phyloP scores from a whole-genome alignment of 2,329 filamentous ascomycete genomes.

The Periconia macrospinosa region DNA sequence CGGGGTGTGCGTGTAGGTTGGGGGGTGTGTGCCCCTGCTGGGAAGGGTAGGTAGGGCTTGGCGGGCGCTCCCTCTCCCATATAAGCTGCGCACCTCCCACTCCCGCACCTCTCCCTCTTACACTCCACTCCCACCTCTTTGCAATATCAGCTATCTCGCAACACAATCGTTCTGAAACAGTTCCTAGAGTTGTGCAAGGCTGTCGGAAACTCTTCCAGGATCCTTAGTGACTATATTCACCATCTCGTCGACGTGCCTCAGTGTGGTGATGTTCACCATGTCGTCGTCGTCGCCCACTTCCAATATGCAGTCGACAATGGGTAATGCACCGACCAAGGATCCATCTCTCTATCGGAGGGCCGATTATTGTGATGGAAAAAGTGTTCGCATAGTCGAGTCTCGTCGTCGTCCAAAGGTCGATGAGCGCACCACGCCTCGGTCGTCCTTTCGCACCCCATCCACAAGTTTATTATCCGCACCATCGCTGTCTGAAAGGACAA shows the following conservation, averaged over 20 bases:
- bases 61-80: slow-evolving; percentile 7
- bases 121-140: slow-evolving; percentile 13
- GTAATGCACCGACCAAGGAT: neutral
- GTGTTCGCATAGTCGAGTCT: slow-evolving; percentile 27
- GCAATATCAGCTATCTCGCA: slow-evolving; percentile 9
- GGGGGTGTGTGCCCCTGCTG: slow-evolving; percentile 8
- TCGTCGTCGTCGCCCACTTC: slow-evolving; percentile 15
- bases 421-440: neutral
- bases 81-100: slow-evolving; percentile 18
- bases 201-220: neutral
- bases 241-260: slow-evolving; percentile 3
- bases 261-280: slow-evolving; percentile 20
- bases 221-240: slow-evolving; percentile 1
- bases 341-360: slow-evolving; percentile 21
- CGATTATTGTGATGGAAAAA: slow-evolving; percentile 27
- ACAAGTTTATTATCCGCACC: neutral
- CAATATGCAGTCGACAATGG: neutral
- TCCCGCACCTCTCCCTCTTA: slow-evolving; percentile 18
- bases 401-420: slow-evolving; percentile 19
- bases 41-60: slow-evolving; percentile 16
- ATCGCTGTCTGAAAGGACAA: neutral
- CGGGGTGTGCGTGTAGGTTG: slow-evolving; percentile 6
- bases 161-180: slow-evolving; percentile 11
- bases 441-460: neutral
- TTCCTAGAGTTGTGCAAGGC: slow-evolving; percentile 1